Percentiles rank a stretch among this genome's conserved stretches.
Evolutionary conservation across 1,284 basidiomycete genomes (phyloP).

Genomic region (Sporisorium iseilematis-ciliati): DNA sequence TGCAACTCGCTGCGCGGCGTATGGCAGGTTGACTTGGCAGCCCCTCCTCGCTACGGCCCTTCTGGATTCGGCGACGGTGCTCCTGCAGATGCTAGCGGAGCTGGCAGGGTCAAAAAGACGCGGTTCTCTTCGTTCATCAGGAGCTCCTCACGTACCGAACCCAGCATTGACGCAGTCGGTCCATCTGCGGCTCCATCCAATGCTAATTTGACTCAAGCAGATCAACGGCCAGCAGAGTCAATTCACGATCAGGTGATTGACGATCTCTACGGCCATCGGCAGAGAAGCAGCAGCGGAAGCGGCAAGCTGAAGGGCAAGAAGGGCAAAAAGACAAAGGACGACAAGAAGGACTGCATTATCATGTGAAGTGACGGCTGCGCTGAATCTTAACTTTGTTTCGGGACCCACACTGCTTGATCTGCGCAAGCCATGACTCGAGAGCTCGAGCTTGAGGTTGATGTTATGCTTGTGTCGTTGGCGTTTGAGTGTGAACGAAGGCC

Average conservation of each 20-base stretch:
- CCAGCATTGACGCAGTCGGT: background rate
- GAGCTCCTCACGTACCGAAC: slow-evolving; percentile 6
- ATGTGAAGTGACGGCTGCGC: slow-evolving; percentile 26
- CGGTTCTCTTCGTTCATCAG: slow-evolving; percentile 34
- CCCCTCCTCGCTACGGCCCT: slow-evolving; percentile 1
- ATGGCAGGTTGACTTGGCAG: slow-evolving; percentile 39
- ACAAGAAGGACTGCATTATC: slow-evolving; percentile 46
- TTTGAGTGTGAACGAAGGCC: background rate
- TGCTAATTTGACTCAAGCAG: background rate
- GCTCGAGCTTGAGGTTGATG: background rate
- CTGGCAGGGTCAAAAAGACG: slow-evolving; percentile 23
- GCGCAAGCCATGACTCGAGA: no score
- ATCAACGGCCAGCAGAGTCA: slow-evolving; percentile 3
- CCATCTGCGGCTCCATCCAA: background rate
- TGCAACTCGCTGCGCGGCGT: slow-evolving; percentile 49
- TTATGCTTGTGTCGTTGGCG: background rate
- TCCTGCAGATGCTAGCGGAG: background rate
- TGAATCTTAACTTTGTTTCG: background rate
- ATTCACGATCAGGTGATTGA: slow-evolving; percentile 33
- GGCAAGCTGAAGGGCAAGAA: slow-evolving; percentile 19
- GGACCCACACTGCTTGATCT: background rate
- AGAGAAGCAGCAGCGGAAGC: slow-evolving; percentile 11
- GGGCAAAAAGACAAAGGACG: slow-evolving; percentile 25
- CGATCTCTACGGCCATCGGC: slow-evolving; percentile 40
- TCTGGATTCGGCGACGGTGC: background rate